Base-by-base conservation (phyloP, 371 early-diverging fungal genomes). In the Fennellomyces sp. region DNA sequence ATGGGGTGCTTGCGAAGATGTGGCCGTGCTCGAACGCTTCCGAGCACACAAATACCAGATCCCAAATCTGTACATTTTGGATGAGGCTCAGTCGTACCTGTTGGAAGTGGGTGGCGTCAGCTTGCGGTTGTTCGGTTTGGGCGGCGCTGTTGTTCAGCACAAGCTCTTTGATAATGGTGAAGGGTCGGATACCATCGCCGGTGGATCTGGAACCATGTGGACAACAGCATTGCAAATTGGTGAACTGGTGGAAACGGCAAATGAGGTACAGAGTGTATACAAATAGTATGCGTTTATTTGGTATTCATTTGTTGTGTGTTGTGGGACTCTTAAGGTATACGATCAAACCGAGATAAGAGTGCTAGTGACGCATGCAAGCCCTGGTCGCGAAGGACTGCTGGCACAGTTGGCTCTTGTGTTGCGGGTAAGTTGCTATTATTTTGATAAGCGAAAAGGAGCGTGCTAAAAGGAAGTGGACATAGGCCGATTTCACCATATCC, bases 1-100 rank as follows among this genome's bases (percentile, higher is more conserved):
- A 5, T 87, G 86, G 86, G 88, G 88, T 35, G 84, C 85, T 6
- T 87, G 85, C 55, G 88, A 88, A 62, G 88, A 88, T 66, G 85
- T 88, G 6, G 72, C 76, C 28, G 78, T 88, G 11, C 50, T 88
- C 57, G 87, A 88, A 55, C 82, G 80, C 59, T 86, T 88, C 56
- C 66, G 86, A n/a, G 53, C 65, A 4, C 52, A 60, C 19, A 80
- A 83, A 52, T 84, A 86, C 54, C 68, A 64, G 15, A 75, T 88
- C 17, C 72, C 63, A 0, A 86, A 88, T 57, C 71, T 88, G 6
- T 60, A 69, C 63, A 76, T 88, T 45, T 63, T 88, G 33, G 86
- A 88, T 59, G 87, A 86, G 66, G 82, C 81, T 3, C 73, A 74
- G 0, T 73, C 85, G 0, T 70, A 81, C 51, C 63, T 85, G 15